Conservation (phyloP, 257 asterid genomes). For the Leonotis leonurus region DNA sequence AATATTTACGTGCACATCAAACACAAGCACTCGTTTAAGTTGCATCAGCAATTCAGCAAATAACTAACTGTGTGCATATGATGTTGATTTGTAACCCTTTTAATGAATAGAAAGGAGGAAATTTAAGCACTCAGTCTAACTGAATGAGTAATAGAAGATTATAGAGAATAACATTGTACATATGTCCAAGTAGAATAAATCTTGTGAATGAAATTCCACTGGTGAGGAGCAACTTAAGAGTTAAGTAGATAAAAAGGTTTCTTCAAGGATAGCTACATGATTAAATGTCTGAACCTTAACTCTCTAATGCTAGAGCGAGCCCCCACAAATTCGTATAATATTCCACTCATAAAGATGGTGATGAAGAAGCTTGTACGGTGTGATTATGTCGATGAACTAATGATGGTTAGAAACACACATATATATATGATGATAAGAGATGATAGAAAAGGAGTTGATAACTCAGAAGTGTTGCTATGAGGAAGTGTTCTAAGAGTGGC, state of each 20-base stretch:
- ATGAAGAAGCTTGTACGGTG: not conserved
- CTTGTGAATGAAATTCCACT: not conserved
- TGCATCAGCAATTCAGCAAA: not conserved
- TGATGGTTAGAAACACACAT: not conserved
- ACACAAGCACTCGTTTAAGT: not conserved
- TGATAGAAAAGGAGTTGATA: not conserved
- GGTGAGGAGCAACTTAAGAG: not conserved
- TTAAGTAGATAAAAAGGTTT: not conserved
- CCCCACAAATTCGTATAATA: not conserved
- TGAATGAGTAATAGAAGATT: not conserved
- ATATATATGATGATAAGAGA: not conserved
- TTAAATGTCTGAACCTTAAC: not conserved
- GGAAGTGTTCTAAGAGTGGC: not conserved
- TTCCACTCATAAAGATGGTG: not conserved
- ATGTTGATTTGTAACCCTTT: not conserved
- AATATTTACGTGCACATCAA: not conserved
- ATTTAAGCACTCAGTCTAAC: not conserved
- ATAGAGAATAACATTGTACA: not conserved
- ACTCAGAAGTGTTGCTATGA: not conserved
- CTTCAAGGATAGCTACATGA: not conserved
- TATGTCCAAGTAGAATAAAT: not conserved
- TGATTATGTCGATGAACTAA: not conserved
- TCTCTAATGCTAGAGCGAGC: not conserved
- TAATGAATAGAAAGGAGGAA: not conserved
- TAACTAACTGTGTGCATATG: not conserved